Conservation (phyloP, 1,284 basidiomycete species). For the Fomitopsis betulina region DNA sequence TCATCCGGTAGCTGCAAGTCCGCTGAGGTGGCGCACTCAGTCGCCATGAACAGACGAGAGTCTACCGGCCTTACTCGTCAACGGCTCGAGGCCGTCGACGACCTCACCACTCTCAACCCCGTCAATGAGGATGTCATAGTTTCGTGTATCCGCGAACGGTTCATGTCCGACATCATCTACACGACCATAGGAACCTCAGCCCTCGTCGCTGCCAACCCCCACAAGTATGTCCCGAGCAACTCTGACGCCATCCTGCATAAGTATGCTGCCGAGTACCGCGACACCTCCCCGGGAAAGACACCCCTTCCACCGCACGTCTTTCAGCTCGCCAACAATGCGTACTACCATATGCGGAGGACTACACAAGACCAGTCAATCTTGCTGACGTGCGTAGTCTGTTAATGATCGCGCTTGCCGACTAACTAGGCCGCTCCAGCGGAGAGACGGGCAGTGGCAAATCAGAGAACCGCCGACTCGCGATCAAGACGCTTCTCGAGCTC, state of each 20-base stretch:
- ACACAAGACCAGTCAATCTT: conserved; percentile 90
- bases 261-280: conserved; percentile 71
- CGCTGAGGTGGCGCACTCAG: background rate
- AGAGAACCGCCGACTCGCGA: conserved; percentile 84
- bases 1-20: background rate
- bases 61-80: background rate
- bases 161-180: conserved; percentile 81
- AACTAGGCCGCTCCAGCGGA: conserved; percentile 2
- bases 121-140: conserved; percentile 77
- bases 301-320: conserved; percentile 74
- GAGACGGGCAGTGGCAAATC: conserved; percentile 94
- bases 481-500: conserved; percentile 87
- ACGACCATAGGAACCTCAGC: conserved; percentile 68
- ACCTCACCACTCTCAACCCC: conserved; percentile 58
- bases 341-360: conserved; percentile 95
- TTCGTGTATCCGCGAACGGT: conserved; percentile 80
- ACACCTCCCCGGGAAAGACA: conserved; percentile 40
- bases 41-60: conserved; percentile 1
- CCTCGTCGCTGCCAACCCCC: conserved; percentile 83
- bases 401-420: background rate
- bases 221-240: conserved; percentile 80
- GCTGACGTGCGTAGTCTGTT: conserved; percentile 56
- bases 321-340: conserved; percentile 84
- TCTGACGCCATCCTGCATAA: conserved; percentile 79
- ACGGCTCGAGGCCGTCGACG: conserved; percentile 44